Percentiles rank a stretch among this genome's conserved stretches.
Evolutionary conservation across 1,284 basidiomycete species (phyloP).

Genomic region (Xerocomus minutiporus): DNA sequence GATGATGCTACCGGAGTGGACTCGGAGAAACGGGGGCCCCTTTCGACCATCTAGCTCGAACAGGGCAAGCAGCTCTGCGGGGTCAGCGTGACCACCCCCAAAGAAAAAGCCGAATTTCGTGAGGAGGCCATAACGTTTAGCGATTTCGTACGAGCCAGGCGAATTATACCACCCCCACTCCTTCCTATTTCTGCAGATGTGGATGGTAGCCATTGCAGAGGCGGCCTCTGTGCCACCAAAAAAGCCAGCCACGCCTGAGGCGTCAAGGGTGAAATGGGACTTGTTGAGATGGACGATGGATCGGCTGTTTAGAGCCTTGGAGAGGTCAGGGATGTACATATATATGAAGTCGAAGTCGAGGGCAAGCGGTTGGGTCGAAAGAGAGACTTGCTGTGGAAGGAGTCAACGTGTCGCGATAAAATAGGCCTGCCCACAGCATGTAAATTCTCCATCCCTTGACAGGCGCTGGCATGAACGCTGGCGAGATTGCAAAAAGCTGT

Average conservation of each 20-base stretch:
- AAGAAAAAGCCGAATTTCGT: slow-evolving; percentile 27
- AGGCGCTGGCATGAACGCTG: too few species aligned
- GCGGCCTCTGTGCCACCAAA: slow-evolving; percentile 31
- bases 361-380: too few species aligned
- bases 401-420: too few species aligned
- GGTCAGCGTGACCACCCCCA: slow-evolving; percentile 19
- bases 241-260: slow-evolving; percentile 19
- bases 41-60: slow-evolving; percentile 23
- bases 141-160: slow-evolving; percentile 34
- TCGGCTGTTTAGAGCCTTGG: slow-evolving; percentile 1
- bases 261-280: slow-evolving; percentile 22
- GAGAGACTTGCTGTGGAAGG: not conserved
- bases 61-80: slow-evolving; percentile 14
- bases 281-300: slow-evolving; percentile 9
- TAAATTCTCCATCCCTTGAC: too few species aligned
- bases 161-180: slow-evolving; percentile 36
- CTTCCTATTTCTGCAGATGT: slow-evolving; percentile 27
- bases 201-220: slow-evolving; percentile 34
- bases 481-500: too few species aligned
- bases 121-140: slow-evolving; percentile 26
- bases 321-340: slow-evolving; percentile 13
- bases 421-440: too few species aligned
- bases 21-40: slow-evolving; percentile 20
- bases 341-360: not conserved
- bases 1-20: slow-evolving; percentile 20